These are phyloP conservation scores for Cardamine chenopodiifolia DNA, from an alignment of 345 rosid species.

Conservation along the genomic window DNA sequence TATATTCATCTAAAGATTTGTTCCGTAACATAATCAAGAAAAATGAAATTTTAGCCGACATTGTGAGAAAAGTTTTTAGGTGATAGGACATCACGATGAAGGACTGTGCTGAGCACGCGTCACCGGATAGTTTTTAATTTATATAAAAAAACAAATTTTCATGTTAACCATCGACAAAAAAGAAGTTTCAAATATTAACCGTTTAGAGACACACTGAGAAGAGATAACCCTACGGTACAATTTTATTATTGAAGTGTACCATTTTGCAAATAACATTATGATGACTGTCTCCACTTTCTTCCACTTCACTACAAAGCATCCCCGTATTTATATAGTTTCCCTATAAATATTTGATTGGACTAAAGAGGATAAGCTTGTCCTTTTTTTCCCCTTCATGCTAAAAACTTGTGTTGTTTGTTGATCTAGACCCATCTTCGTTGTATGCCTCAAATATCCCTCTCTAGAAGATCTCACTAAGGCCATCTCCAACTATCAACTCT, in stretches of 20 bases:
- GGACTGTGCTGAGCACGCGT: slow-evolving; percentile 42
- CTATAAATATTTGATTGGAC: slow-evolving; percentile 49
- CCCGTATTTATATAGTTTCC: slow-evolving; percentile 13
- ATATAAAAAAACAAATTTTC: not conserved
- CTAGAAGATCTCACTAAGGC: slow-evolving; percentile 31
- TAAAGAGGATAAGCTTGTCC: slow-evolving; percentile 54
- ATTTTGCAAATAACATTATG: slow-evolving; percentile 33
- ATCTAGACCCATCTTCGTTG: slow-evolving; percentile 17
- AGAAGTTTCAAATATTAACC: slow-evolving; percentile 21
- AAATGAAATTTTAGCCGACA: not conserved
- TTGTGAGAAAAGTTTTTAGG: slow-evolving; percentile 9
- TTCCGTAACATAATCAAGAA: slow-evolving; percentile 20
- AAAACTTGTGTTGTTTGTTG: slow-evolving; percentile 22
- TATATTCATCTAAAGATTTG: slow-evolving; percentile 12
- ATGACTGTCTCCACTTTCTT: slow-evolving; percentile 59
- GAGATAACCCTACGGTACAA: slow-evolving; percentile 32
- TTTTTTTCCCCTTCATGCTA: slow-evolving; percentile 19
- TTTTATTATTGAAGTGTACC: slow-evolving; percentile 35
- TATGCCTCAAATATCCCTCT: slow-evolving; percentile 19
- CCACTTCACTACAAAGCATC: slow-evolving; percentile 47
- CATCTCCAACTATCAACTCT: no score
- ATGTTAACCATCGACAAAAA: not conserved
- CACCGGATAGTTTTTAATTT: slow-evolving; percentile 28
- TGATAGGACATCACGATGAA: slow-evolving; percentile 38
- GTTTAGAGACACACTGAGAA: slow-evolving; percentile 23